Conservation (phyloP, 768 basidiomycete species). For the Lactifluus rugatus region DNA sequence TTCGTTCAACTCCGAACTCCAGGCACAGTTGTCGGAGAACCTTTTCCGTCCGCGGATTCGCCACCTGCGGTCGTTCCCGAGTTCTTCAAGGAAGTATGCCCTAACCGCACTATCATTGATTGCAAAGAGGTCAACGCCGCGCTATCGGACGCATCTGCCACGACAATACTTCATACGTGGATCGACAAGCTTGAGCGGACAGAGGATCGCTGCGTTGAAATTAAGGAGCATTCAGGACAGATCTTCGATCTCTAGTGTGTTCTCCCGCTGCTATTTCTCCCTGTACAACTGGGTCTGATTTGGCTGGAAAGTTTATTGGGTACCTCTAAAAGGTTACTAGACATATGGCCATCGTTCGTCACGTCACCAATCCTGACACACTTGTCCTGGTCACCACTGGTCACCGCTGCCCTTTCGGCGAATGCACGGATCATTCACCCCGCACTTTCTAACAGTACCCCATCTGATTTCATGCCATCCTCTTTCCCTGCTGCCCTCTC, state of each 20-base stretch:
- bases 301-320: conserved; percentile 27
- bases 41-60: conserved; percentile 27
- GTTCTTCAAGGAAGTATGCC: conserved; percentile 36
- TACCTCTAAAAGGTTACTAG: conserved; percentile 25
- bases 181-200: conserved; percentile 27
- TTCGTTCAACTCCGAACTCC: background rate
- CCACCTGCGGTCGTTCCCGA: conserved; percentile 30
- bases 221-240: conserved; percentile 27
- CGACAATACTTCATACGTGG: conserved; percentile 32
- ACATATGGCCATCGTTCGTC: conserved; percentile 29
- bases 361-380: conserved; percentile 29
- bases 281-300: background rate
- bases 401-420: conserved; percentile 26
- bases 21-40: conserved; percentile 36
- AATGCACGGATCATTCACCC: conserved; percentile 25
- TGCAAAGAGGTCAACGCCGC: conserved; percentile 26
- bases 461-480: background rate
- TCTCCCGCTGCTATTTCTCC: background rate
- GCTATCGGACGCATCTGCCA: conserved; percentile 22
- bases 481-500: conserved; percentile 23
- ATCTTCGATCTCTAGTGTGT: conserved; percentile 33
- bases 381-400: conserved; percentile 33
- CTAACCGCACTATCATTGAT: conserved; percentile 27
- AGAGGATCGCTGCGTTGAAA: conserved; percentile 34
- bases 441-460: conserved; percentile 1